Evolutionary conservation across 202 grass and related monocot genomes (phyloP).

Genomic region (Digitaria exilis): DNA sequence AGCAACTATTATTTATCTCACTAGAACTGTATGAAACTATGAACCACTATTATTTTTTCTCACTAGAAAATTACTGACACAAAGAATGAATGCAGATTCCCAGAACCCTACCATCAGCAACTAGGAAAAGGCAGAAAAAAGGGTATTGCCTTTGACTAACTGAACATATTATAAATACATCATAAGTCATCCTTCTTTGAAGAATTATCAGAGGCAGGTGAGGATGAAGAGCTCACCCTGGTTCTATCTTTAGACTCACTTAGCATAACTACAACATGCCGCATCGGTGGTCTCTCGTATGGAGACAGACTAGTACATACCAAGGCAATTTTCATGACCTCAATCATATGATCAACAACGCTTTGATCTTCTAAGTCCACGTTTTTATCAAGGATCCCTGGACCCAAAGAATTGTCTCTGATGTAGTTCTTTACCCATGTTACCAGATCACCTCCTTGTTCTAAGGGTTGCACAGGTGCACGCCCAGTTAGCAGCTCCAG

Average conservation of each 20-base stretch:
- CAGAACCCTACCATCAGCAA: constrained; percentile 40
- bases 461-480: constrained; percentile 86
- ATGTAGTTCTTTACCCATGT: constrained; percentile 96
- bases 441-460: constrained; percentile 93
- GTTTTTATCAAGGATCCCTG: constrained; percentile 69
- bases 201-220: constrained; percentile 71
- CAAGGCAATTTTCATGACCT: constrained; percentile 92
- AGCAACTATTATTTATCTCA: constrained; percentile 27
- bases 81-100: constrained; percentile 48
- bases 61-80: constrained; percentile 39
- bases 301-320: constrained; percentile 85
- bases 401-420: constrained; percentile 71
- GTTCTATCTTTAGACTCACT: constrained; percentile 85
- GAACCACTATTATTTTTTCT: constrained; percentile 34
- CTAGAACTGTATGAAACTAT: constrained; percentile 20
- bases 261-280: constrained; percentile 96
- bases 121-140: constrained; percentile 43
- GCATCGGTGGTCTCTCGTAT: constrained; percentile 83
- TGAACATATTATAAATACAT: constrained; percentile 54
- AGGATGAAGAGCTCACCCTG: constrained; percentile 57
- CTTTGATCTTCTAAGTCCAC: constrained; percentile 70
- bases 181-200: constrained; percentile 69
- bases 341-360: constrained; percentile 80
- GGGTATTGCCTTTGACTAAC: constrained; percentile 45
- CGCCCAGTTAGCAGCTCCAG: constrained; percentile 88